phyloP scores from a whole-genome alignment of 305 asterid genomes.

The Solanum hybrid region DNA sequence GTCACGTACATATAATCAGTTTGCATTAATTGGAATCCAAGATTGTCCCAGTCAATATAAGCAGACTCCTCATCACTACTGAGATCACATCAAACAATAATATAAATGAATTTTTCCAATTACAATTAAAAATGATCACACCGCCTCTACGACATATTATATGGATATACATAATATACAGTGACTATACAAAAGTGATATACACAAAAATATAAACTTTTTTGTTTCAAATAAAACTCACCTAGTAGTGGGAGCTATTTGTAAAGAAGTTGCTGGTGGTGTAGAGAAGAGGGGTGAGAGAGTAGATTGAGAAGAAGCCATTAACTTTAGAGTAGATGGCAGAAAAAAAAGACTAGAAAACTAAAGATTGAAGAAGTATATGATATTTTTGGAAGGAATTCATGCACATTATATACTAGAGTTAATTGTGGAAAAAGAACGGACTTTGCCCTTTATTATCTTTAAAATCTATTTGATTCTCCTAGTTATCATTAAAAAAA shows the following conservation, averaged over 20 bases:
- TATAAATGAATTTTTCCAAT: background rate
- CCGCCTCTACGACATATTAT: background rate
- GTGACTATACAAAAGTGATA: background rate
- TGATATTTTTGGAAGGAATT: background rate
- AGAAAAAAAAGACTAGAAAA: background rate
- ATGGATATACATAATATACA: background rate
- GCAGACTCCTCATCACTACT: conserved; percentile 25
- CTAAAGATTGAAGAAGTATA: background rate
- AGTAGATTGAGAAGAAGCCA: background rate
- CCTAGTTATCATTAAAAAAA: background rate
- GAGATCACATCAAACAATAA: background rate
- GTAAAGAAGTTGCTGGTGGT: background rate
- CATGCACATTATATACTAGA: background rate
- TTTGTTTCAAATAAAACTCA: background rate
- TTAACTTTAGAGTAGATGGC: background rate
- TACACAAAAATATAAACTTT: background rate
- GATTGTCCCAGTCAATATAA: conserved; percentile 54
- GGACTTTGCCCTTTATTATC: background rate
- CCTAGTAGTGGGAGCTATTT: background rate
- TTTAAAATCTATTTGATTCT: background rate
- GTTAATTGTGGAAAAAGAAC: background rate
- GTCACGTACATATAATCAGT: conserved; percentile 70
- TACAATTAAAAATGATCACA: no score
- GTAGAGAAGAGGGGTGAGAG: background rate
- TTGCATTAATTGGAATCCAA: conserved; percentile 44